Conservation (phyloP, 148 eudicot genomes). For the Diospyros lotus region DNA sequence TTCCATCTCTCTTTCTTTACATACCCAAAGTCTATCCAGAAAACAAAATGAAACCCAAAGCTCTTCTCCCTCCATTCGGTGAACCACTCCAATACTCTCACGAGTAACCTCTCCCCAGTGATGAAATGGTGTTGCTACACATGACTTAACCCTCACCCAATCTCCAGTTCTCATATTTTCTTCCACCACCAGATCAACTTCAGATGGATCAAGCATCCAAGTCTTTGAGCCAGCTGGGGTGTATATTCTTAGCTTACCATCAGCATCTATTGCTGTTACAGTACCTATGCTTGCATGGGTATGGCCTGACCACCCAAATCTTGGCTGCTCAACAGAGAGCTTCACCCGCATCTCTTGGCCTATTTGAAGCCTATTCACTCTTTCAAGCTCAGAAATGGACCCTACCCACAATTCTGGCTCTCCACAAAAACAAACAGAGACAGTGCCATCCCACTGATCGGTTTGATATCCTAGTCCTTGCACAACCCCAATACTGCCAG, state of each 20-base stretch:
- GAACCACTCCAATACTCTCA: slow-evolving; percentile 80
- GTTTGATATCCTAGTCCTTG: slow-evolving; percentile 66
- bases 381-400: slow-evolving; percentile 46
- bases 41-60: slow-evolving; percentile 90
- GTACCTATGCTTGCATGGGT: slow-evolving; percentile 66
- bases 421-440: slow-evolving; percentile 68
- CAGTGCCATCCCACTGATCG: slow-evolving; percentile 62
- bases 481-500: slow-evolving; percentile 79
- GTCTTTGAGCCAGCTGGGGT: slow-evolving; percentile 74
- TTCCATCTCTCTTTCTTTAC: slow-evolving; percentile 74
- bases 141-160: slow-evolving; percentile 69
- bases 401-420: slow-evolving; percentile 84
- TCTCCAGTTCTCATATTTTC: slow-evolving; percentile 51
- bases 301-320: slow-evolving; percentile 97
- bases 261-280: slow-evolving; percentile 71
- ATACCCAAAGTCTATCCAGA: slow-evolving; percentile 78
- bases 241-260: slow-evolving; percentile 79
- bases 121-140: slow-evolving; percentile 53
- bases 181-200: slow-evolving; percentile 73
- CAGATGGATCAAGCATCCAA: slow-evolving; percentile 91
- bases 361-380: slow-evolving; percentile 40
- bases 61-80: slow-evolving; percentile 75
- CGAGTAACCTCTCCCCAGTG: slow-evolving; percentile 90
- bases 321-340: slow-evolving; percentile 63
- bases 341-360: slow-evolving; percentile 70